Base-by-base conservation (phyloP, 352 stramenopile genomes). In the Pythium folliculosum region DNA sequence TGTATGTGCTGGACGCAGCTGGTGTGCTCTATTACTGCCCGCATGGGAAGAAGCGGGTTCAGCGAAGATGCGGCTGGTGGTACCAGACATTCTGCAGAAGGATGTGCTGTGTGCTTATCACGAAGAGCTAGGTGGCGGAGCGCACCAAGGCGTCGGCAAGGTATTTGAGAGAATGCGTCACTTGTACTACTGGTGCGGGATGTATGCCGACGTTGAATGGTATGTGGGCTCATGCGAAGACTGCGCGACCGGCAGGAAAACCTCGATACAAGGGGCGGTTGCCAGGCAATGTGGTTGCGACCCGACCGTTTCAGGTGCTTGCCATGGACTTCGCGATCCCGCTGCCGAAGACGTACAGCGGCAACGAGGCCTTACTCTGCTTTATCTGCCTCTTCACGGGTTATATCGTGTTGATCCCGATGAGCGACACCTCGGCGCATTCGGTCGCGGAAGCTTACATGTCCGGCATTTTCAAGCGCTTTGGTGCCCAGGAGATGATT, bases 381-480 rank as follows among this genome's bases (percentile, higher is more conserved):
- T 69, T 56, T 21, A 63, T 38, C 1, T 63, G 53, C 23, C 4
- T 63, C 16, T 63, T 63, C 53, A 57, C 62, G 5, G 62, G 60
- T 2, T 69, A 38, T 17, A 48, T 69, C 5, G 40, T 69, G 0
- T 21, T 69, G 40, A 27, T 32, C 1, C 52, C 62, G 2, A 45
- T 63, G 30, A 22, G 27, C 1, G 51, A 35, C 10, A 56, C 52
- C 14, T 44, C 50, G 0, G 61, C 66, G 0, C 52, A 73, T 17
- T 63, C 52, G 0, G 60, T 72, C 0, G 73, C 70, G 0, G 73
- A 75, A 14, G 37, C 45, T 0, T 78, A 81, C 30, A 21, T 75
- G 25, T n/a, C 60, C 10, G 60, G 23, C 5, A 48, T 69, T 0
- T 73, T 50, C 32, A 59, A 59, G 9, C 49, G 60, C 5, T 73